Evolutionary conservation across 2,329 filamentous ascomycete genomes (phyloP).

Genomic region (Furcasterigmium furcatum): DNA sequence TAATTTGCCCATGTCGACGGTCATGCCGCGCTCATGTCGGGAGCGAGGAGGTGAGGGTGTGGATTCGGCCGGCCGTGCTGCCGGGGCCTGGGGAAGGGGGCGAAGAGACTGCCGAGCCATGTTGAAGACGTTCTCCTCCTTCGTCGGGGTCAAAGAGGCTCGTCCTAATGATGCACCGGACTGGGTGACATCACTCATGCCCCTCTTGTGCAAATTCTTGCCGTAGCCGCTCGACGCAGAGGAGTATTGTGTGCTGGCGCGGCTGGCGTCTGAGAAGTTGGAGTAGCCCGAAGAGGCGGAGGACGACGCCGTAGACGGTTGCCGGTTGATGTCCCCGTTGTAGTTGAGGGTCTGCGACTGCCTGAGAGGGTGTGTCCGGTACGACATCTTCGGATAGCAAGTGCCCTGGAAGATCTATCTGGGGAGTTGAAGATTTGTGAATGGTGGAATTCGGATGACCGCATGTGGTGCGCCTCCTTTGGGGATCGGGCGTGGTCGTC

Average conservation of each 20-base stretch:
- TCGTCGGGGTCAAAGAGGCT: constrained; percentile 23
- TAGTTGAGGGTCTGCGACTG: constrained; percentile 52
- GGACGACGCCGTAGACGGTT: constrained; percentile 68
- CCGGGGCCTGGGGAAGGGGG: constrained; percentile 67
- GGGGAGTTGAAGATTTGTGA: constrained; percentile 6
- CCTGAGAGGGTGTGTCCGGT: constrained; percentile 54
- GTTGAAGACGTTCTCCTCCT: constrained; percentile 61
- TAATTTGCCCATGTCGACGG: constrained; percentile 57
- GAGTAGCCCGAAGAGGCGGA: constrained; percentile 70
- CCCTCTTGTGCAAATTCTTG: constrained; percentile 62
- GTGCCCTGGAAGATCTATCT: constrained; percentile 4
- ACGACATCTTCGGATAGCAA: constrained; percentile 42
- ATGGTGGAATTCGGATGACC: constrained; percentile 17
- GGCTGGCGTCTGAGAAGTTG: constrained; percentile 54
- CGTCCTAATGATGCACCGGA: constrained; percentile 32
- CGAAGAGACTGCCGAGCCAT: constrained; percentile 74
- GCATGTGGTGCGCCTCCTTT: constrained; percentile 18
- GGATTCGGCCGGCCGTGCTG: constrained; percentile 28
- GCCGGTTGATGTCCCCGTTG: constrained; percentile 46
- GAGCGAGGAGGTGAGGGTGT: constrained; percentile 28
- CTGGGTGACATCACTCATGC: constrained; percentile 67
- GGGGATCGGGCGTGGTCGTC: constrained; percentile 1
- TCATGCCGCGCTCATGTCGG: constrained; percentile 59
- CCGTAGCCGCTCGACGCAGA: constrained; percentile 62
- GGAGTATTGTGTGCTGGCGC: constrained; percentile 70